These are phyloP conservation scores for Omphalotus guepiniiformis DNA, from an alignment of 768 basidiomycete genomes.

Conservation along the genomic window DNA sequence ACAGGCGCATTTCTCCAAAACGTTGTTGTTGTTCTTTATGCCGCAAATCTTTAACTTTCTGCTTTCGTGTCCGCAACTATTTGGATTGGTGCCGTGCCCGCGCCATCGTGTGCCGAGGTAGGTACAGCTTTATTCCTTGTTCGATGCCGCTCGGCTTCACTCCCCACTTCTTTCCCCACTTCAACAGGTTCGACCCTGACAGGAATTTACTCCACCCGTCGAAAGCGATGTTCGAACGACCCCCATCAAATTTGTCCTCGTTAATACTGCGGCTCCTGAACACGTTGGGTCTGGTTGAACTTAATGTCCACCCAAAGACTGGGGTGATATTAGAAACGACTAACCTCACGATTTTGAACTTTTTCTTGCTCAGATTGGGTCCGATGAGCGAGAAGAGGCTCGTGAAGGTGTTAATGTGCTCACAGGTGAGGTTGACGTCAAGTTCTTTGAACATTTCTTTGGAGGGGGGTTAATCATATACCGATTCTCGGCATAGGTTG, in stretches of 20 bases:
- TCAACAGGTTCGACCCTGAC: constrained; percentile 62
- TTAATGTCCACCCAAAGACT: constrained; percentile 51
- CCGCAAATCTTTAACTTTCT: constrained; percentile 99
- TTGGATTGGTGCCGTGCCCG: constrained; percentile 91
- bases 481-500: constrained; percentile 43
- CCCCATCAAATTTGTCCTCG: constrained; percentile 51
- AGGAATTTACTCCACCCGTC: constrained; percentile 82
- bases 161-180: neutral
- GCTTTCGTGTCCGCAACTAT: constrained; percentile 90
- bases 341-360: constrained; percentile 90
- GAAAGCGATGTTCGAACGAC: constrained; percentile 51
- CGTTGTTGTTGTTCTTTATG: constrained; percentile 91
- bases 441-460: neutral
- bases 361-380: constrained; percentile 74
- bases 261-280: constrained; percentile 58
- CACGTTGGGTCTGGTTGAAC: constrained; percentile 58
- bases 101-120: constrained; percentile 91
- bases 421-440: constrained; percentile 62
- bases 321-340: constrained; percentile 66
- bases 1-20: constrained; percentile 96
- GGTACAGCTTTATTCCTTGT: constrained; percentile 18
- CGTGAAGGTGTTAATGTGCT: constrained; percentile 63
- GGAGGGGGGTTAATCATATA: constrained; percentile 6
- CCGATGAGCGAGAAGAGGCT: constrained; percentile 83
- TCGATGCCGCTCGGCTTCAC: neutral